Percentiles rank a stretch among this genome's conserved stretches.
These are phyloP conservation scores for Apiotrichum mycotoxinovorans DNA, from an alignment of 1,284 basidiomycete genomes.

Conservation along the genomic window DNA sequence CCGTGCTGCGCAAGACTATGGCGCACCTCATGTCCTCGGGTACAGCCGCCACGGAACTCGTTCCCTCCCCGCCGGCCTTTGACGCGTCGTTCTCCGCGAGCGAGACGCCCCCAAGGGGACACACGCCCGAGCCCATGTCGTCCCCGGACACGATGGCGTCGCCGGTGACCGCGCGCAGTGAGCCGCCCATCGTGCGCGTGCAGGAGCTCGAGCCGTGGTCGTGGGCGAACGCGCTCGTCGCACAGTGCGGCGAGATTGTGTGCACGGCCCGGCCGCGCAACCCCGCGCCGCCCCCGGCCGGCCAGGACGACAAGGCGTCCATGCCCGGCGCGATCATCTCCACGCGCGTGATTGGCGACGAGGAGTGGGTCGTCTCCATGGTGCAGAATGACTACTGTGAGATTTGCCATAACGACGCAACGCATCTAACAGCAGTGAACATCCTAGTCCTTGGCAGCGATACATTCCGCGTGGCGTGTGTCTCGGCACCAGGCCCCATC, in stretches of 20 bases:
- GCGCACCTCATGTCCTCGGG: neutral
- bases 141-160: slow-evolving; percentile 14
- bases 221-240: slow-evolving; percentile 18
- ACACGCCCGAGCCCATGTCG: slow-evolving; percentile 1
- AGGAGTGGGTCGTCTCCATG: slow-evolving; percentile 9
- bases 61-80: slow-evolving; percentile 3
- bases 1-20: slow-evolving; percentile 11
- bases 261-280: neutral
- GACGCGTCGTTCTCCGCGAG: slow-evolving; percentile 1
- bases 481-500: neutral
- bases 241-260: slow-evolving; percentile 4
- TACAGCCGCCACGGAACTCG: neutral
- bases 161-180: neutral
- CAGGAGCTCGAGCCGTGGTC: slow-evolving; percentile 15
- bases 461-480: neutral
- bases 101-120: neutral
- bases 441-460: neutral
- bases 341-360: slow-evolving; percentile 1
- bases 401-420: neutral
- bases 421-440: slow-evolving; percentile 2
- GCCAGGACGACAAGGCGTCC: neutral
- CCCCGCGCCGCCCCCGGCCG: neutral
- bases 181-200: neutral
- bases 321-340: neutral
- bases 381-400: neutral